Percentiles rank a stretch among this genome's conserved stretches.
phyloP scores from a whole-genome alignment of 2,329 filamentous ascomycete genomes.

The Chlorencoelia australis region DNA sequence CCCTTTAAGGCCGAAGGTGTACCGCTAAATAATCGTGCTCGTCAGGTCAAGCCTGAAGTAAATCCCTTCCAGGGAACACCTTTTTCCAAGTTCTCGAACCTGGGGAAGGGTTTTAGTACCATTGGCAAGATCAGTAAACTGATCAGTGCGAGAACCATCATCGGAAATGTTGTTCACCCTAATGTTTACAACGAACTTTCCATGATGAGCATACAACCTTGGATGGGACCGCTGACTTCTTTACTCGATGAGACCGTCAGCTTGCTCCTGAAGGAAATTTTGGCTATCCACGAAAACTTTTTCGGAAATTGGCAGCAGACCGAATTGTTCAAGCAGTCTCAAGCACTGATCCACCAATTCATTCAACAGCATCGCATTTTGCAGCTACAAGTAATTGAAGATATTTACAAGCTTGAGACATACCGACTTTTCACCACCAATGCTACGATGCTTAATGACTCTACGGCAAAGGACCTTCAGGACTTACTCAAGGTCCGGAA shows the following conservation, averaged over 20 bases:
- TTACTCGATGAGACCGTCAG: constrained; percentile 35
- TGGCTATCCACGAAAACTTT: constrained; percentile 12
- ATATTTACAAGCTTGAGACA: constrained; percentile 10
- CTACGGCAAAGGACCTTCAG: constrained; percentile 36
- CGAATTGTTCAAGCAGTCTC: constrained; percentile 7
- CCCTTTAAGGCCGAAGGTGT: no score
- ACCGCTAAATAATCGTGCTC: no score
- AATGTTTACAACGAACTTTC: constrained; percentile 51
- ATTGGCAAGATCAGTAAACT: constrained; percentile 39
- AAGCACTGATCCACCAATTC: constrained; percentile 6
- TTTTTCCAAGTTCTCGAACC: background rate
- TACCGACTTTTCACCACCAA: constrained; percentile 13
- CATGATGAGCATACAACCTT: constrained; percentile 45
- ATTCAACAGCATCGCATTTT: constrained; percentile 3
- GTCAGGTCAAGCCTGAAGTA: no score
- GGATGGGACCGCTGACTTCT: constrained; percentile 41
- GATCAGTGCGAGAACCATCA: constrained; percentile 45
- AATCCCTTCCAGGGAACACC: background rate
- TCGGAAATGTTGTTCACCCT: constrained; percentile 47
- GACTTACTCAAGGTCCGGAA: constrained; percentile 39
- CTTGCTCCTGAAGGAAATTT: constrained; percentile 33
- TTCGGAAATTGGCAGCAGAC: constrained; percentile 11
- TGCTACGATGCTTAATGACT: constrained; percentile 33
- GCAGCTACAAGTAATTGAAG: constrained; percentile 1
- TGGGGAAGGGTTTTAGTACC: constrained; percentile 2